Evolutionary conservation across 108 stramenopile species (phyloP), one percentile per base, ranked within the genome.

Genomic region (Epipyxis sp.): DNA sequence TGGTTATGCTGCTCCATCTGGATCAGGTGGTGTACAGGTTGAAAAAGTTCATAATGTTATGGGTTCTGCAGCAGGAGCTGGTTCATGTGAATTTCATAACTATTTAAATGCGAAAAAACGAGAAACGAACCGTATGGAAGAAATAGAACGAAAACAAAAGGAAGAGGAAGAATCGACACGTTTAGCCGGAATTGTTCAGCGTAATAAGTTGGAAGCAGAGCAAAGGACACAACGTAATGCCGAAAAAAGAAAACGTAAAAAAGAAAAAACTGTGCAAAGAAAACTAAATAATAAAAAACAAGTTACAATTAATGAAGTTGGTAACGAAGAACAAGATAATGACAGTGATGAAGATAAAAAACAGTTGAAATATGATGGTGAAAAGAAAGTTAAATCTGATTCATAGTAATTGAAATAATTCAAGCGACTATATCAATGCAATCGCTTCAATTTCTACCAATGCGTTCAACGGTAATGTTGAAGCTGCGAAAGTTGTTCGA

Each of bases 11-110:
- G 61, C 30, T 6, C 41, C 41, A 13, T 16, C 41, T 6, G 29
- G 71, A 30, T 27, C 71, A 27, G 32, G 32, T 10, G 6, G 32
- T 10, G 71, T 74, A 37, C 3, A 27, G 32, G 71, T 74, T 3
- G 71, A 74, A 6, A 74, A 74, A 25, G 71, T 74, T 6, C n/a
- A 34, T 3, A 35, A 35, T 32, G 6, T 10, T 6, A 27, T 34
- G 32, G 71, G 71, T 30, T 54, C 46, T 42, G 40, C 10, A 3
- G 71, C 71, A 13, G 71, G 71, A 6, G 71, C 71, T 6, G n/a
- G 32, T 25, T 54, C 46, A 13, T 6, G 71, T 29, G 71, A 74
- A 6, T 74, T 74, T 39, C 46, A 74, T 39, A 37, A 54, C 6
- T 74, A 74, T 25, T 42, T 46, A 6, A 42, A 27, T 32, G 71